These are phyloP conservation scores for Jamesozyma gamospora DNA, from an alignment of 805 yeast species.

Conservation along the genomic window DNA sequence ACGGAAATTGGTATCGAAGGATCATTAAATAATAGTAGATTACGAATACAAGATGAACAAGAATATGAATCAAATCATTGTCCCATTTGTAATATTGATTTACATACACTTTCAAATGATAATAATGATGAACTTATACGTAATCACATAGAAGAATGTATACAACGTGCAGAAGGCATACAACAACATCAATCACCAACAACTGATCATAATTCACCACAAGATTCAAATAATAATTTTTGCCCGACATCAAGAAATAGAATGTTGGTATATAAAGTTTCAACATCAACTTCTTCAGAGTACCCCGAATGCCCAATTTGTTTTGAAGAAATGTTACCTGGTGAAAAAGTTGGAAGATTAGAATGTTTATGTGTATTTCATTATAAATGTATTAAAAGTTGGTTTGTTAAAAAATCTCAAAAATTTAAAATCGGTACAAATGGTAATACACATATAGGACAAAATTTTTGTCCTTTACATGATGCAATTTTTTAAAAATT, in stretches of 20 bases:
- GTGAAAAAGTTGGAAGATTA: conserved; percentile 81
- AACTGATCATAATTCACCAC: conserved; percentile 32
- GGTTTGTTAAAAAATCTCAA: conserved; percentile 80
- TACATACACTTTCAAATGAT: not conserved
- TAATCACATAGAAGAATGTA: conserved; percentile 65
- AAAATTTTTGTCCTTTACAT: conserved; percentile 43
- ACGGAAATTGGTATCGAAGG: not conserved
- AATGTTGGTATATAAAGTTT: conserved; percentile 66
- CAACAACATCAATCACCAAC: conserved; percentile 44
- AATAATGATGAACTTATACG: conserved; percentile 6
- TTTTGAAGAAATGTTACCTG: conserved; percentile 75
- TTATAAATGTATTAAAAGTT: conserved; percentile 76
- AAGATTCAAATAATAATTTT: not conserved
- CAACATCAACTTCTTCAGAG: conserved; percentile 14
- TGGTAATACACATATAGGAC: conserved; percentile 14
- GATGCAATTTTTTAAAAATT: conserved; percentile 27
- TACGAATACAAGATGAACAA: not conserved
- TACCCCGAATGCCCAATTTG: conserved; percentile 88
- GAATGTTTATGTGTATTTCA: conserved; percentile 95
- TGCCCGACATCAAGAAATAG: conserved; percentile 38
- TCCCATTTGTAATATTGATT: conserved; percentile 30
- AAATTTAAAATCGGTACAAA: conserved; percentile 5
- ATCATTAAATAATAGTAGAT: not conserved
- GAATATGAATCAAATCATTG: conserved; percentile 23
- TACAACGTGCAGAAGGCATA: conserved; percentile 44